Evolutionary conservation across 2,329 filamentous ascomycete species (phyloP), one percentile per base, ranked within the genome.

Genomic region (Diaporthe eres): DNA sequence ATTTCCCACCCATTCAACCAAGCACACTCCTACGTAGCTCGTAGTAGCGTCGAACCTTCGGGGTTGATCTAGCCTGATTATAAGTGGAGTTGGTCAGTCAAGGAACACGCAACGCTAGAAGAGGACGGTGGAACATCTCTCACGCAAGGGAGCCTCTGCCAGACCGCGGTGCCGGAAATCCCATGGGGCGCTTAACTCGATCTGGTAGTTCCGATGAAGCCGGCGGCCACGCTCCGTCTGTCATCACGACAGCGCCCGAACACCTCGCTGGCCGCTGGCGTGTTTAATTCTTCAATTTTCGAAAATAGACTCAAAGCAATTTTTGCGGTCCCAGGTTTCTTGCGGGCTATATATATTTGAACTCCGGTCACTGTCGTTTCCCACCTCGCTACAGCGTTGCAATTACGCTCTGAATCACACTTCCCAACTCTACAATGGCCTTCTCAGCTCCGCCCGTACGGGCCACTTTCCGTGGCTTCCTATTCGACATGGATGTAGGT

Each of bases 401-500:
- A 53, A 58, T 22, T 28, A 6, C n/a, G 17, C 25, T 19, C 13
- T 51, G 22, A n/a, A 58, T 19, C 42, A 19, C 39, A 39, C 4
- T 71, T 58, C 28, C n/a, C 22, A 34, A 19, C 44, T 37, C 39
- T 17, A 51, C 42, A 39, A 77, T 76, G 68, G 80, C 82, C 68
- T 89, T 85, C 78, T 84, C 81, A 57, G 84, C 86, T 42, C 85
- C 87, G 28, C 84, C 88, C 12, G 84, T 87, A 77, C 83, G 84
- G 71, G 85, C 87, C 61, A 82, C 86, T 61, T 91, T 92, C 79
- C 85, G 88, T 63, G 90, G 89, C 22, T 88, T 91, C 77, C 87
- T 94, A 8, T 93, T 94, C 80, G 93, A 95, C 82, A 94, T 95
- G 92, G 93, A 95, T 82, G 65, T 70, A 51, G 22, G 65, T 70